Evolutionary conservation across 2,329 filamentous ascomycete genomes (phyloP).

Genomic region (Fusarium illudens): DNA sequence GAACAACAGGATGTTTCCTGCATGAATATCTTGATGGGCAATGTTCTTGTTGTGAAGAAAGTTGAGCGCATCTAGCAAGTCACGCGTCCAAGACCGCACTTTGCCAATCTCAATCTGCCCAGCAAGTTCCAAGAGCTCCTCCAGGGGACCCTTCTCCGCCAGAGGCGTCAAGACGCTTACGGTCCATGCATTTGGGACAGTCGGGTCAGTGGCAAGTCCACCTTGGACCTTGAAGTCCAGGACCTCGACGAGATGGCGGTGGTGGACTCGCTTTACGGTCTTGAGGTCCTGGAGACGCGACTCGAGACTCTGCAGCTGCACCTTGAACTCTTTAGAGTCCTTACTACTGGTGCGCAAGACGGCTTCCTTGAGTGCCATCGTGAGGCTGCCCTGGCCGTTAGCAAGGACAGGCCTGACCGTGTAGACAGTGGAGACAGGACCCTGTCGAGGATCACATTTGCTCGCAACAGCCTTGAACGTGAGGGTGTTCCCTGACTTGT

Average conservation of each 20-base stretch:
- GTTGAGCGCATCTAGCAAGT: conserved; percentile 86
- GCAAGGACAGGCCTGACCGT: conserved; percentile 74
- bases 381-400: conserved; percentile 63
- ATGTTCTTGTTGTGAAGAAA: conserved; percentile 87
- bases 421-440: conserved; percentile 73
- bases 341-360: conserved; percentile 65
- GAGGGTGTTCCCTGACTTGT: conserved; percentile 69
- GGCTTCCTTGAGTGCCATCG: conserved; percentile 79
- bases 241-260: conserved; percentile 80
- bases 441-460: conserved; percentile 71
- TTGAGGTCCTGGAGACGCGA: conserved; percentile 79
- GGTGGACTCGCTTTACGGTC: conserved; percentile 74
- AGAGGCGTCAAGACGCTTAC: conserved; percentile 79
- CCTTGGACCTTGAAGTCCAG: conserved; percentile 83
- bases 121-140: conserved; percentile 82
- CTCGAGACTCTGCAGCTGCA: conserved; percentile 79
- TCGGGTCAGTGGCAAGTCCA: conserved; percentile 52
- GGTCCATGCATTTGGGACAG: conserved; percentile 64
- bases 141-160: conserved; percentile 82
- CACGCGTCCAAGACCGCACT: conserved; percentile 88
- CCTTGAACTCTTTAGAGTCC: conserved; percentile 73
- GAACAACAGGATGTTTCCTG: conserved; percentile 80
- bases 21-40: conserved; percentile 83
- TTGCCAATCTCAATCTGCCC: conserved; percentile 77
- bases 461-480: conserved; percentile 76